phyloP scores from a whole-genome alignment of 176 grass and related monocot species.

The Areca catechu region DNA sequence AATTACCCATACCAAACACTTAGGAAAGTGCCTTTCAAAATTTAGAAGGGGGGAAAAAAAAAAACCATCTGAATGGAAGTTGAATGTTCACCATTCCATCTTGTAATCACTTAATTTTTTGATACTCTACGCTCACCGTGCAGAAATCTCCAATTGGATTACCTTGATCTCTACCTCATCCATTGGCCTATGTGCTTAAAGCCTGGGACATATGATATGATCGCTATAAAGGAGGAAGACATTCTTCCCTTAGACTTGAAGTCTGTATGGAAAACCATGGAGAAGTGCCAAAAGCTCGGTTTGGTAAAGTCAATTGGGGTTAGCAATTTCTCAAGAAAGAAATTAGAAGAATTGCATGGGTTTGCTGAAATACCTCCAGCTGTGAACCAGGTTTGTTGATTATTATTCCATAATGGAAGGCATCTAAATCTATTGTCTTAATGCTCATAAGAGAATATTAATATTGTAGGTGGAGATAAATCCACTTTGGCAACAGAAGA shows the following conservation, averaged over 20 bases:
- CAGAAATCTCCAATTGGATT: constrained; percentile 35
- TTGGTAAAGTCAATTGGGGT: constrained; percentile 60
- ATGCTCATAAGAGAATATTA: too few relatives aligned
- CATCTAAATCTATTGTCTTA: too few relatives aligned
- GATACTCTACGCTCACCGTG: neutral
- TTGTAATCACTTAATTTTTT: too few relatives aligned
- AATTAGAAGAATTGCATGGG: constrained; percentile 33
- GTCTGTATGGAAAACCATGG: constrained; percentile 59
- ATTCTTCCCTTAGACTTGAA: constrained; percentile 45
- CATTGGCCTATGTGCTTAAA: constrained; percentile 55
- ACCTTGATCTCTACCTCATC: constrained; percentile 73
- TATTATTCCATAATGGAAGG: too few relatives aligned
- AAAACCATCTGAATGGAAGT: too few relatives aligned
- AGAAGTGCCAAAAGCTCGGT: constrained; percentile 66
- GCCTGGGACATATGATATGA: neutral
- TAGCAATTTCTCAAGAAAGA: constrained; percentile 63
- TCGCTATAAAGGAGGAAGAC: constrained; percentile 10
- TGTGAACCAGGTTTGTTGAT: constrained; percentile 46
- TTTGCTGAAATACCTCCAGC: constrained; percentile 52
- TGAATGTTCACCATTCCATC: too few relatives aligned
- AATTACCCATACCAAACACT: too few relatives aligned
- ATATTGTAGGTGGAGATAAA: constrained; percentile 43
- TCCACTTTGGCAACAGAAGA: constrained; percentile 59
- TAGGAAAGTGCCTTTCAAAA: too few relatives aligned
- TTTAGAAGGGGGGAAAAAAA: too few relatives aligned